Conservation (phyloP, 768 basidiomycete species). For the Rossbeevera mucosa region DNA sequence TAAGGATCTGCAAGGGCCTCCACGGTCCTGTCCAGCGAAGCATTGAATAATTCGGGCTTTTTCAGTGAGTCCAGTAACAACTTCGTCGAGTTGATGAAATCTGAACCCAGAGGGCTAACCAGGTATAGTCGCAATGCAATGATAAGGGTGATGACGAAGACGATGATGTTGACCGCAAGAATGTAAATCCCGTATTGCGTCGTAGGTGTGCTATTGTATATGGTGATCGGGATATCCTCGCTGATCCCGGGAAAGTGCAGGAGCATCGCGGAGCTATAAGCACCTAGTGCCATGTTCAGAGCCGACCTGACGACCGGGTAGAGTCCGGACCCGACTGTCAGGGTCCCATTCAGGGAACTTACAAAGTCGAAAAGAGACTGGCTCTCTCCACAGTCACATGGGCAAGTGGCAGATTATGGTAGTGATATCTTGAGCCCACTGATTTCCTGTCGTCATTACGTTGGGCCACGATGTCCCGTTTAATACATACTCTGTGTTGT, state of each 20-base stretch:
- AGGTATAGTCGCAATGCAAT: conserved; percentile 1
- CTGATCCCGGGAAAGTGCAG: too few relatives aligned
- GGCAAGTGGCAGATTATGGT: background rate
- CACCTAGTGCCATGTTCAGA: background rate
- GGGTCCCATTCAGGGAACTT: background rate
- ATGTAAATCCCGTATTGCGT: background rate
- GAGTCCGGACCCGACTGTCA: too few relatives aligned
- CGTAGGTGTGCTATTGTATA: background rate
- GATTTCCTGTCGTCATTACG: background rate
- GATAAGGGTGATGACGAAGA: conserved; percentile 4
- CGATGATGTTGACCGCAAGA: background rate
- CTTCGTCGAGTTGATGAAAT: conserved; percentile 8
- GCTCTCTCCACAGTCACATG: background rate
- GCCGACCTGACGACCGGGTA: background rate
- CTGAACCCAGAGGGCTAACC: background rate
- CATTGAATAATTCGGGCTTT: conserved; percentile 11
- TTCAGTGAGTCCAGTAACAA: conserved; percentile 1
- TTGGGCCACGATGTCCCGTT: background rate
- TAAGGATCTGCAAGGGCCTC: background rate
- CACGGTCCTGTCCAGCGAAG: background rate
- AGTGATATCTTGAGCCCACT: conserved; percentile 1
- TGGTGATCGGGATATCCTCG: too few relatives aligned
- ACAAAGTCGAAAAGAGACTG: background rate
- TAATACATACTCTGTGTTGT: background rate
- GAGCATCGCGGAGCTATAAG: background rate